phyloP scores from a whole-genome alignment of 1,284 basidiomycete species.

The Phlebopus sp. region DNA sequence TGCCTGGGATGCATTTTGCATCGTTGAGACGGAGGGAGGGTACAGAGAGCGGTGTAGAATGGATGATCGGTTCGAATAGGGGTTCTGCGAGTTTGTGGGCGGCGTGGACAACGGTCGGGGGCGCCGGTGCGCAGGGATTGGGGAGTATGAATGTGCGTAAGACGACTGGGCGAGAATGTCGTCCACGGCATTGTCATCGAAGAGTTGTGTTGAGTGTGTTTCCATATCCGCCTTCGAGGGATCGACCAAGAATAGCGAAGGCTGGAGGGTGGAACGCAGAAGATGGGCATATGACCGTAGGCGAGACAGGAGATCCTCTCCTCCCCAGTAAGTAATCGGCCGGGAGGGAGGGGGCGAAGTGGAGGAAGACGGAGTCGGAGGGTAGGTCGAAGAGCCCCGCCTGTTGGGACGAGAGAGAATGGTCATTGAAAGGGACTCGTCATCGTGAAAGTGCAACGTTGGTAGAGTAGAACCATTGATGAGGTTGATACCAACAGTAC shows the following conservation, averaged over 20 bases:
- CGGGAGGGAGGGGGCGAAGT: conserved; percentile 41
- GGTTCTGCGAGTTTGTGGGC: conserved; percentile 38
- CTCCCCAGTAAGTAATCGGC: conserved; percentile 67
- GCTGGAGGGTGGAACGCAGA: conserved; percentile 75
- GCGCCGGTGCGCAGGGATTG: conserved; percentile 77
- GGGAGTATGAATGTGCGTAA: conserved; percentile 73
- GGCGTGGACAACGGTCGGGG: conserved; percentile 61
- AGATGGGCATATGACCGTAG: conserved; percentile 72
- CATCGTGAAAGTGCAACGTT: conserved; percentile 94
- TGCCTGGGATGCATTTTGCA: conserved; percentile 58
- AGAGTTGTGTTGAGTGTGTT: conserved; percentile 79
- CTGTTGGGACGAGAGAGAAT: conserved; percentile 40
- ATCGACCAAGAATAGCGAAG: conserved; percentile 86
- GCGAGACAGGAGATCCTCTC: conserved; percentile 79
- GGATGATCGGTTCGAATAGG: conserved; percentile 68
- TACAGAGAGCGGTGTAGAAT: conserved; percentile 72
- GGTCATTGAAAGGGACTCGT: conserved; percentile 82
- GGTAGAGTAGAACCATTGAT: conserved; percentile 88
- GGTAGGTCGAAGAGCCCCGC: conserved; percentile 50
- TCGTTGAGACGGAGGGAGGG: conserved; percentile 47
- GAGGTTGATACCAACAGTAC: conserved; percentile 79
- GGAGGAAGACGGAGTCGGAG: conserved; percentile 52
- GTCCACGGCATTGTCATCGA: conserved; percentile 79
- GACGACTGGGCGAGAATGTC: conserved; percentile 77
- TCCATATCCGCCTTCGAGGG: conserved; percentile 90